Base-by-base conservation (phyloP, 1,139 yeast genomes). In the Cylindricascospora bacillispora region DNA sequence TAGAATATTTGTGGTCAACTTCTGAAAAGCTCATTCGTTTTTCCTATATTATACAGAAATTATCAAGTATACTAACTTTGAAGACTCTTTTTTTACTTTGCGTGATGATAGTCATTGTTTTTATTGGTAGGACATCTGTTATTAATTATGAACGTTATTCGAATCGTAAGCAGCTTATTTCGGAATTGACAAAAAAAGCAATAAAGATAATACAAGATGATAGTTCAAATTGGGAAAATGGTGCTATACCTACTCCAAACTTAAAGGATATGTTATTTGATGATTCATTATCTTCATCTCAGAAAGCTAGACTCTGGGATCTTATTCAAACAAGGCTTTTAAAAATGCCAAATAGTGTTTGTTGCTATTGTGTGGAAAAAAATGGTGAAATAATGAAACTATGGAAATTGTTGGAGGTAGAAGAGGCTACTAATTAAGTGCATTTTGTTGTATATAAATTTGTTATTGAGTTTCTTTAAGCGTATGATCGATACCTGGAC, bases 341-440 rank as follows among this genome's bases (percentile, higher is more conserved):
- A 57, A 30, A 78, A 81, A 26, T 26, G 26, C 24, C 22, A 18
- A 27, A 36, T 7, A 27, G 34, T 22, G 29, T 43, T 13, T 25
- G 31, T 5, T 27, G 36, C 9, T 38, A 28, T 13, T 38, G 40
- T 22, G 56, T 70, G 35, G 94, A 83, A 48, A 62, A 73, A 26
- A 77, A 76, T 42, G 94, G 95, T 6, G 94, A 83, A 44, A 77
- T 83, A 37, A 67, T 79, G 66, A 70, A 74, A 45, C 81, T 79
- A 12, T 83, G 93, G 93, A n/a, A n/a, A n/a, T n/a, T n/a, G n/a
- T n/a, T n/a, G n/a, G n/a, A n/a, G n/a, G n/a, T n/a, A n/a, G n/a
- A n/a, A n/a, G n/a, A n/a, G n/a, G n/a, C n/a, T n/a, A n/a, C n/a
- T n/a, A n/a, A n/a, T n/a, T n/a, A n/a, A n/a, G n/a, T n/a, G n/a